Evolutionary conservation across 2,329 filamentous ascomycete genomes (phyloP).

Genomic region (Teratosphaeria zuluensis): DNA sequence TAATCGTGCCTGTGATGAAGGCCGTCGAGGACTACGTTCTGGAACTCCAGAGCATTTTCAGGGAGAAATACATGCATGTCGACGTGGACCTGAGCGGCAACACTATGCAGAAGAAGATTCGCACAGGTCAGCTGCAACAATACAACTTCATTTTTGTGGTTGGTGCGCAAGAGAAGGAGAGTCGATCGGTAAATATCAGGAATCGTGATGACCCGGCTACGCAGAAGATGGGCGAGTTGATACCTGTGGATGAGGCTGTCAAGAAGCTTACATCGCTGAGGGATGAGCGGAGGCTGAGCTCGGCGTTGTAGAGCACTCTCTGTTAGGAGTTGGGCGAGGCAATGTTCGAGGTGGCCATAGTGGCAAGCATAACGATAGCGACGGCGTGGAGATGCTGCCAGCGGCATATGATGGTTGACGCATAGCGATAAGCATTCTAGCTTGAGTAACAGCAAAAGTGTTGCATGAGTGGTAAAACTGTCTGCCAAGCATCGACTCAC

Average conservation of each 20-base stretch:
- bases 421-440: background rate
- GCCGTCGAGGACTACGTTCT: conserved; percentile 63
- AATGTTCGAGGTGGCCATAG: background rate
- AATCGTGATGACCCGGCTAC: conserved; percentile 54
- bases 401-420: background rate
- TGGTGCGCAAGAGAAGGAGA: conserved; percentile 52
- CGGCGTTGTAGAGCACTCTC: background rate
- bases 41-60: conserved; percentile 61
- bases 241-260: conserved; percentile 51
- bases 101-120: conserved; percentile 84
- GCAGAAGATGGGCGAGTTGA: conserved; percentile 52
- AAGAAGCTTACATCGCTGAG: conserved; percentile 40
- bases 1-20: conserved; percentile 68
- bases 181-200: conserved; percentile 51
- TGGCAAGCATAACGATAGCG: background rate
- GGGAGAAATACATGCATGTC: conserved; percentile 55
- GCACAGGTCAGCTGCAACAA: conserved; percentile 67
- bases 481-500: background rate
- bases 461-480: background rate
- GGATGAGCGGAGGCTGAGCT: conserved; percentile 31
- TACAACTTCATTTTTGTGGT: conserved; percentile 78
- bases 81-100: conserved; percentile 65
- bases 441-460: background rate
- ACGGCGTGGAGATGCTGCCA: background rate
- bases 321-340: background rate